Base-by-base conservation (phyloP, 139 green algal species). In the Chlamydomonas urium region DNA sequence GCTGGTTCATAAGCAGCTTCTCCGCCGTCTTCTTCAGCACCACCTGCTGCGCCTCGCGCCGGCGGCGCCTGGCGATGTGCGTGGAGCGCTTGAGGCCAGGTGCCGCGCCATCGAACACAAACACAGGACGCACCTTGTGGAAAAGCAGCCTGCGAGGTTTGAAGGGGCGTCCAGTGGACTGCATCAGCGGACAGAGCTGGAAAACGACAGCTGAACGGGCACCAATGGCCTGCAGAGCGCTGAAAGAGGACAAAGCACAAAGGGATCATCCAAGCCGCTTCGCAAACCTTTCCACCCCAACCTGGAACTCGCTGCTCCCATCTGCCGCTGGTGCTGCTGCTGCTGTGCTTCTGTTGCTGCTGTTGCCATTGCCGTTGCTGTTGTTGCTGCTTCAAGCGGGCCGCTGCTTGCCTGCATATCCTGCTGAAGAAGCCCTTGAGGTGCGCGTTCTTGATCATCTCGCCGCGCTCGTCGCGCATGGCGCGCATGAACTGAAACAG, bases 71-170 rank as follows among this genome's bases (percentile, higher is more conserved):
- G 4, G 90, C 89, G 34, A 86, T 86, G 31, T 79, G 82, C 29
- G 95, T 99, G 33, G 81, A 72, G 31, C 84, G 79, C 89, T 99
- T 99, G 24, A 99, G 88, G 2, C 83, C 87, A 5, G 95, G 95
- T 1, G 93, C 97, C 38, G 81, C 86, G 53, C 95, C 95, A 73
- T 99, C 95, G 84, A 99, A 99, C 33, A 99, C 92, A 75, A 99
- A 98, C 2, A 99, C 88, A 23, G 95, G 95, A 2, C 83, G 83
- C 0, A 99, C 88, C 4, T 85, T 79, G 74, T 98, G 90, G 83
- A 93, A 98, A 26, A 99, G 81, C 71, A 99, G 81, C 77, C 91
- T 91, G 84, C 36, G 53, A 1, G 50, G 3, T n/a, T n/a, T 34
- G 26, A 31, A 14, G 19, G 26, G 53, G 21, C 17, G 53, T 63